These are phyloP conservation scores for Gossypium thurberi DNA, from an alignment of 345 rosid species.

Conservation along the genomic window DNA sequence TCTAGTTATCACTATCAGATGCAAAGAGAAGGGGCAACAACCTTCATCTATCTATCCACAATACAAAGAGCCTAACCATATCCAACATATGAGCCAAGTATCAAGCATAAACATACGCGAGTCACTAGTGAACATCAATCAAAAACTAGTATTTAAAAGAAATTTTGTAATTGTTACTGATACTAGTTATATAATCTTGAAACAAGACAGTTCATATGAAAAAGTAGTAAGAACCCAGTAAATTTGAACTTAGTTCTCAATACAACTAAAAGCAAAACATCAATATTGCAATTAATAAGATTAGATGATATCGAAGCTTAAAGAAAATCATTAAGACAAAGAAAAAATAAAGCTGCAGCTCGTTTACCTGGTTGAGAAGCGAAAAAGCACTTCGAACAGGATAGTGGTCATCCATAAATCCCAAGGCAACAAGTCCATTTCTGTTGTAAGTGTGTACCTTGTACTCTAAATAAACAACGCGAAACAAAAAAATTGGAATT, in stretches of 20 bases:
- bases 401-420: slow-evolving; percentile 95
- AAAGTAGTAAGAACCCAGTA: not conserved
- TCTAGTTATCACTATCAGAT: too few relatives aligned
- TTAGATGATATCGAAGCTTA: not conserved
- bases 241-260: not conserved
- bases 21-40: too few relatives aligned
- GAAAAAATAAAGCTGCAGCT: not conserved
- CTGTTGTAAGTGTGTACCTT: slow-evolving; percentile 88
- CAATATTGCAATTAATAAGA: not conserved
- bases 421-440: slow-evolving; percentile 80
- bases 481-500: not conserved
- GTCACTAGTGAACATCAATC: not conserved
- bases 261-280: not conserved
- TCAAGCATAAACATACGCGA: not conserved
- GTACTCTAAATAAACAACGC: slow-evolving; percentile 48
- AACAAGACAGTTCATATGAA: slow-evolving; percentile 40
- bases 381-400: slow-evolving; percentile 93
- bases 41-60: not conserved
- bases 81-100: not conserved
- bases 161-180: not conserved
- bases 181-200: not conserved
- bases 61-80: not conserved
- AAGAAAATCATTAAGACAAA: not conserved
- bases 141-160: not conserved
- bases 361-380: slow-evolving; percentile 72